Evolutionary conservation across 1,139 yeast species (phyloP), one percentile per base, ranked within the genome.

Genomic region (Taiozyma sp.): DNA sequence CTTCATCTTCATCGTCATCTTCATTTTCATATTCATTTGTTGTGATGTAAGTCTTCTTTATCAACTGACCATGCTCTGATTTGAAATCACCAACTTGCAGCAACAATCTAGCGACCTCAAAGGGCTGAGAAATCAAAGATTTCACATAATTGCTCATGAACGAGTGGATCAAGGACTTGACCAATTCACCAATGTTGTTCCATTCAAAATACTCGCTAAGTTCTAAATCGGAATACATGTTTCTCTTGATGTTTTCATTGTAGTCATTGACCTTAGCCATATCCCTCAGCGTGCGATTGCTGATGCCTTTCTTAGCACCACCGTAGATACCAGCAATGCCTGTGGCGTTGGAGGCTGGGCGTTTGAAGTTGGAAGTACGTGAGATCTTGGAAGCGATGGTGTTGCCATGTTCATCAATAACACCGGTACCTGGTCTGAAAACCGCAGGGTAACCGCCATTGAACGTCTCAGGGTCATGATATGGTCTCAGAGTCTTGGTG

Each of bases 101-200:
- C 42, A 91, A 75, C 56, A 90, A 73, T 51, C 96, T 76, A 5
- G 89, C 83, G 38, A 89, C 87, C 62, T 93, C 97, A 67, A 92
- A 84, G 1, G 99, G 99, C 67, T 93, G 98, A 24, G 90, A 80
- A 27, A 87, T 66, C 43, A 89, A 66, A 48, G 84, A 81, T 56
- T 81, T 83, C 52, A 81, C 70, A 69, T 91, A 91, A 57, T 83
- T 84, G 58, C 81, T 81, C 47, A 83, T 64, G 60, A 89, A 83
- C 44, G 87, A 81, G 67, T 78, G 75, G 49, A 77, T 61, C 65
- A 88, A 68, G 58, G 80, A 79, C 56, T 74, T 72, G 16, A 81
- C 57, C 48, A 84, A 66, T 57, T 81, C 87, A 49, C 74, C 72
- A 56, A 86, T 68, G 58, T 83, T 83, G 57, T 72, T 74, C 51